Evolutionary conservation across 75 land plant species (phyloP), one percentile per base, ranked within the genome.

Genomic region (Chamaecyparis obtusa): DNA sequence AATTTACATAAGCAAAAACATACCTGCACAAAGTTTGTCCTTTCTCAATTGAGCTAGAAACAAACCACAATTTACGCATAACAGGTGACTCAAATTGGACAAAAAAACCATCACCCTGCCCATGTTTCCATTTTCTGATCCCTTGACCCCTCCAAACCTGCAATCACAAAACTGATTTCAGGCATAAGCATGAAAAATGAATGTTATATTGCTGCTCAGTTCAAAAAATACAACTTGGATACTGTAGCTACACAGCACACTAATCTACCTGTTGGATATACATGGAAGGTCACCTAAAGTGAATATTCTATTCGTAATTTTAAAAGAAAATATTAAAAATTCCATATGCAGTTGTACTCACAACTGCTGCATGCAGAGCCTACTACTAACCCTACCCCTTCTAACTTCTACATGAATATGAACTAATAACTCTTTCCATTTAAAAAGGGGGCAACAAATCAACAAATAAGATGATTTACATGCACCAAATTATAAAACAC

Each of bases 121-220:
- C 93, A 86, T 93, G 94, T 84, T 91, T 96, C 99, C 99, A 98
- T 85, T 95, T 98, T 87, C 99, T 92, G 55, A 93, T 90, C 32
- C 99, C 99, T 88, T 93, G 93, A 17, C 99, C 99, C 88, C 94
- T 98, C 99, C 99, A 98, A 17, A 98, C 99, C 99, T 95, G 88
- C 41, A 60, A 89, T 74, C n/a, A 64, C 24, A 27, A 32, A 33
- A 55, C 27, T n/a, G 55, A 32, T 33, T 49, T 7, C 24, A 64
- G 2, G 35, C n/a, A 80, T 9, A 83, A 17, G 27, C 30, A 64
- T 64, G 1, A 64, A 64, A n/a, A 64, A 0, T 64, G 21, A 36
- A 24, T 19, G 41, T 78, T 36, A 69, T 19, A 37, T 2, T 74
- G 36, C 36, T 74, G 36, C 10, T 33, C 16, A 14, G 76, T 33